phyloP scores from a whole-genome alignment of 1,284 basidiomycete genomes.

The Sporisorium sorghi region DNA sequence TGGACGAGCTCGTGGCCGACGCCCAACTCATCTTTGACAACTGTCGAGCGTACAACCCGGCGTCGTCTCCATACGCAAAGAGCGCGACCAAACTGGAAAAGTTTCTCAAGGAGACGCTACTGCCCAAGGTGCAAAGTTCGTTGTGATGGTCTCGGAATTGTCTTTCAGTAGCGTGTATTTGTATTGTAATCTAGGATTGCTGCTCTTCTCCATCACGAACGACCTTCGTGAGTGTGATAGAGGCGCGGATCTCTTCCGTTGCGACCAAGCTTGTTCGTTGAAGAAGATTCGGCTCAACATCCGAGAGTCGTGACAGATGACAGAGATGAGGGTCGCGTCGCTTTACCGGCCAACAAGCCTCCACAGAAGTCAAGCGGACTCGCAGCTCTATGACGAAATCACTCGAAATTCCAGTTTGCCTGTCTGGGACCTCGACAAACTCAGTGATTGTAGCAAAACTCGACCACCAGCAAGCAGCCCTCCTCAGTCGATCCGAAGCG shows the following conservation, averaged over 20 bases:
- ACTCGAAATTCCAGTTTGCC: conserved; percentile 3
- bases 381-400: conserved; percentile 22
- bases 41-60: conserved; percentile 88
- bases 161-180: conserved; percentile 13
- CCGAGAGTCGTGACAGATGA: too few relatives aligned
- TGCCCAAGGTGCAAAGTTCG: conserved; percentile 52
- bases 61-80: conserved; percentile 84
- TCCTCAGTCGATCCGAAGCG: neutral
- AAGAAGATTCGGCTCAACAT: too few relatives aligned
- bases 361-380: neutral
- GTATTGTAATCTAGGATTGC: conserved; percentile 5
- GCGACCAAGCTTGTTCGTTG: neutral
- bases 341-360: neutral
- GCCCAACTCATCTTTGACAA: conserved; percentile 84
- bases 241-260: neutral
- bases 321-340: too few relatives aligned
- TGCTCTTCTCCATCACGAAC: neutral
- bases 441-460: neutral
- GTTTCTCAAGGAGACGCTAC: conserved; percentile 67
- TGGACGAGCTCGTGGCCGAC: conserved; percentile 84
- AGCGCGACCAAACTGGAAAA: conserved; percentile 84
- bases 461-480: neutral
- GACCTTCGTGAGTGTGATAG: neutral
- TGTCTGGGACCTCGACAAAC: neutral
- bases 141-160: conserved; percentile 15